These are phyloP conservation scores for Hypomyces perniciosus DNA, from an alignment of 2,329 filamentous ascomycete species.

Conservation along the genomic window DNA sequence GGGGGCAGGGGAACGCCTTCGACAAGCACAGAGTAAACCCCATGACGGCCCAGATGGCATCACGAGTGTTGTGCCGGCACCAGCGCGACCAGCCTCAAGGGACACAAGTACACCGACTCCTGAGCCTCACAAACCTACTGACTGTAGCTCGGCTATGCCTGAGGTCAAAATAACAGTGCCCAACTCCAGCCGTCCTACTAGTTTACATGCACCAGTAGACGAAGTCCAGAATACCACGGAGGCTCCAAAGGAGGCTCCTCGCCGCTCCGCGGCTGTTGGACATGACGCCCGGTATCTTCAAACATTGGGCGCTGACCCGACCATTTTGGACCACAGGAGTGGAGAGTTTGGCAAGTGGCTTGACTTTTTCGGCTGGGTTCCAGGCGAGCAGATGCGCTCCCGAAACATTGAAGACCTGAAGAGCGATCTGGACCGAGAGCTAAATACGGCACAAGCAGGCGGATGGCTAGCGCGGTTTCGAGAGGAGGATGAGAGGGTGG, in stretches of 20 bases:
- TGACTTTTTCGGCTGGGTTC: slow-evolving; percentile 83
- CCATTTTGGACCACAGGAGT: slow-evolving; percentile 68
- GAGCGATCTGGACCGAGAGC: slow-evolving; percentile 75
- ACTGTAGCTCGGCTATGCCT: slow-evolving; percentile 38
- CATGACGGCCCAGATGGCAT: slow-evolving; percentile 78
- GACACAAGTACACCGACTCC: slow-evolving; percentile 25
- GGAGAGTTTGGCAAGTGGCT: slow-evolving; percentile 77
- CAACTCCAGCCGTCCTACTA: slow-evolving; percentile 33
- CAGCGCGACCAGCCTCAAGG: slow-evolving; percentile 43
- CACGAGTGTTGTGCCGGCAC: slow-evolving; percentile 78
- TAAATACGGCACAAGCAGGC: slow-evolving; percentile 85
- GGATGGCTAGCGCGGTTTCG: slow-evolving; percentile 82
- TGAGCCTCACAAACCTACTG: slow-evolving; percentile 26
- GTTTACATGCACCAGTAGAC: slow-evolving; percentile 31
- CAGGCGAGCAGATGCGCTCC: slow-evolving; percentile 65
- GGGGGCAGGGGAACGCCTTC: slow-evolving; percentile 74
- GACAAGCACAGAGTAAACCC: slow-evolving; percentile 53
- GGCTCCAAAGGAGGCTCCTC: slow-evolving; percentile 41
- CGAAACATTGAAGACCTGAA: slow-evolving; percentile 76
- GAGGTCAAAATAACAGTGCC: slow-evolving; percentile 55
- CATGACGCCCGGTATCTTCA: slow-evolving; percentile 75
- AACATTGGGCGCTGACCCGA: slow-evolving; percentile 69
- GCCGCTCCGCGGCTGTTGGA: slow-evolving; percentile 59
- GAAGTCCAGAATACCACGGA: slow-evolving; percentile 24
- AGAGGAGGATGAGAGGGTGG: slow-evolving; percentile 84